Percentiles rank a stretch among this genome's conserved stretches.
These are phyloP conservation scores for Saprolegnia parasitica DNA, from an alignment of 352 stramenopile species.

Conservation along the genomic window DNA sequence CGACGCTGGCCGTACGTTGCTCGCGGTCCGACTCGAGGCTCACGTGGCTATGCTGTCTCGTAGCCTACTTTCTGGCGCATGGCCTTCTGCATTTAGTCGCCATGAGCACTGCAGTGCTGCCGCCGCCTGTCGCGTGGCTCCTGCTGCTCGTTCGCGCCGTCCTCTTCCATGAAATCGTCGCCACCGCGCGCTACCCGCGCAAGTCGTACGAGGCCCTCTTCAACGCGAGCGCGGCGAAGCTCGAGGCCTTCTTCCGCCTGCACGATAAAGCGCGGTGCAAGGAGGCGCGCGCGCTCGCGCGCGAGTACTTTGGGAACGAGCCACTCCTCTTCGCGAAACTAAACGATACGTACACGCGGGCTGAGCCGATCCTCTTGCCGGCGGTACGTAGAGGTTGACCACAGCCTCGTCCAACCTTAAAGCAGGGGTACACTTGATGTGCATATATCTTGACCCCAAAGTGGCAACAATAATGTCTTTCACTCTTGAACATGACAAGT, in stretches of 20 bases:
- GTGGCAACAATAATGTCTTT: too few species aligned
- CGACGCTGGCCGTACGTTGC: slow-evolving; percentile 15
- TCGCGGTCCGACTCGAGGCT: not conserved
- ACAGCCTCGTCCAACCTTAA: too few species aligned
- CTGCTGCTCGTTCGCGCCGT: not conserved
- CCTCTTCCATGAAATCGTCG: slow-evolving; percentile 8
- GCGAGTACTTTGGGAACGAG: slow-evolving; percentile 55
- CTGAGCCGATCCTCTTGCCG: not conserved
- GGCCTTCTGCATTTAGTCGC: not conserved
- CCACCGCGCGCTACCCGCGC: not conserved
- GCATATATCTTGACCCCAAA: too few species aligned
- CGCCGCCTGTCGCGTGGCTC: not conserved
- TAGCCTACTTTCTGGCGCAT: slow-evolving; percentile 3
- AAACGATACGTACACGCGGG: slow-evolving; percentile 38
- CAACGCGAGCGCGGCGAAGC: slow-evolving; percentile 31
- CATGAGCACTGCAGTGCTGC: not conserved
- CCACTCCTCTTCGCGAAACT: slow-evolving; percentile 47
- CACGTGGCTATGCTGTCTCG: not conserved
- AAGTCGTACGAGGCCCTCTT: slow-evolving; percentile 12
- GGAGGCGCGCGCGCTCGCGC: slow-evolving; percentile 40
- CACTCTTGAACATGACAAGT: too few species aligned
- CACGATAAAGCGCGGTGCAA: slow-evolving; percentile 44
- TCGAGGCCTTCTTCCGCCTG: slow-evolving; percentile 44
- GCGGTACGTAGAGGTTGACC: too few species aligned
- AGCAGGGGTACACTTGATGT: too few species aligned